Evolutionary conservation across 257 asterid genomes (phyloP).

Genomic region (Nicotiana tomentosiformis): DNA sequence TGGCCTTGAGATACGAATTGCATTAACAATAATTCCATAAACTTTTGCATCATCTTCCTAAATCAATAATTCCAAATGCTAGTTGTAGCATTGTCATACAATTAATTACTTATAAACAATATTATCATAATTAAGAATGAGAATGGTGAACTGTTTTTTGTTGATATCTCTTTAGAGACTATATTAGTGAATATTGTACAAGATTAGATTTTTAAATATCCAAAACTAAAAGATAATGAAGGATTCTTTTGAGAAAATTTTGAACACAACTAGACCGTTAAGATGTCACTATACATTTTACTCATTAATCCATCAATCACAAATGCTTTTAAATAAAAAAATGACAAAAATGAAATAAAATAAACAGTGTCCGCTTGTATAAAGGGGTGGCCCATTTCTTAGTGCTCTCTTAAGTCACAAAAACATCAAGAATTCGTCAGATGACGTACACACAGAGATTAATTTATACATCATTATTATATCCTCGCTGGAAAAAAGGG

Average conservation of each 20-base stretch:
- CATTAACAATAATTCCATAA: not conserved
- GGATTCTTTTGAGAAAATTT: not conserved
- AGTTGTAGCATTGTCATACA: not conserved
- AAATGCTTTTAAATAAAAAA: not conserved
- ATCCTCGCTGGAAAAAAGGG: not conserved
- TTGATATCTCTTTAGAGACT: not conserved
- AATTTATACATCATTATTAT: not conserved
- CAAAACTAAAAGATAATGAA: not conserved
- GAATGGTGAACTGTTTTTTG: not conserved
- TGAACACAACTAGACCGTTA: not conserved
- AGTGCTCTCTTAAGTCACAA: slow-evolving; percentile 12
- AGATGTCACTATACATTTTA: not conserved
- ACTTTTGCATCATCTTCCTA: not conserved
- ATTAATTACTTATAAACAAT: not conserved
- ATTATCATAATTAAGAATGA: not conserved
- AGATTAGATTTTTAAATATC: not conserved
- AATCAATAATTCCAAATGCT: not conserved
- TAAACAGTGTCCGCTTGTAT: not conserved
- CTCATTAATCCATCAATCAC: not conserved
- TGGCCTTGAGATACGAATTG: not conserved
- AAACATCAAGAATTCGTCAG: not conserved
- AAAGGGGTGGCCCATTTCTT: not conserved
- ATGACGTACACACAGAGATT: not conserved
- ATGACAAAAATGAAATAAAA: not conserved
- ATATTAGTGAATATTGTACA: not conserved